Evolutionary conservation across 75 land plant species (phyloP), one percentile per base, ranked within the genome.

Genomic region (Isoetes taiwanensis): DNA sequence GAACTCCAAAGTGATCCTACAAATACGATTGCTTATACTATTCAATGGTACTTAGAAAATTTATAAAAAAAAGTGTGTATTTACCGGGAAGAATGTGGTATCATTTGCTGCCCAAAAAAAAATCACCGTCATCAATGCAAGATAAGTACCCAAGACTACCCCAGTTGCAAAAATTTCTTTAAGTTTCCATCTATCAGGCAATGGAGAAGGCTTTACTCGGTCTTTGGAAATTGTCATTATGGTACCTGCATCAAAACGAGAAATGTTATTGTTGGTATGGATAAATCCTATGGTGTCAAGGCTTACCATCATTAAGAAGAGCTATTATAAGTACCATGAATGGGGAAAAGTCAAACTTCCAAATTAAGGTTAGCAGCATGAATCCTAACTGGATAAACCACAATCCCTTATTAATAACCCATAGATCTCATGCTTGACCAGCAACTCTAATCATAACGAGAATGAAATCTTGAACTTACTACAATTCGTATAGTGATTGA

Each of bases 251-350:
- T 11, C 27, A 23, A 2, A 33, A 31, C 28, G 10, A 30, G 1
- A 52, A 57, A 12, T n/a, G 25, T 26, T 23, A 35, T 9, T 6
- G 3, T 20, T 59, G 8, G 14, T 9, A 58, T 32, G 8, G 6
- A 52, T 6, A 1, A 16, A 28, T 52, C 30, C 1, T 16, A 19
- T 21, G 30, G 30, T 30, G 32, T 0, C 41, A 41, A 2, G 16
- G 30, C 77, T 64, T 40, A 89, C 96, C 97, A 71, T 90, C 97
- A 74, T 90, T 90, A 1, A 90, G 79, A 23, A 90, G 82, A 16
- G 97, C 91, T 68, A 90, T 90, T 34, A 90, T 80, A 19, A 90
- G 79, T 2, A 90, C 91, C 96, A 90, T 90, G 65, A 90, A 90
- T 2, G 96, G 96, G 30, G 96, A 84, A 59, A 90, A 90, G 57